Percentiles rank a stretch among this genome's conserved stretches.
Conservation (phyloP, 2,329 filamentous ascomycete genomes). For the Exophiala lecanii-corni region DNA sequence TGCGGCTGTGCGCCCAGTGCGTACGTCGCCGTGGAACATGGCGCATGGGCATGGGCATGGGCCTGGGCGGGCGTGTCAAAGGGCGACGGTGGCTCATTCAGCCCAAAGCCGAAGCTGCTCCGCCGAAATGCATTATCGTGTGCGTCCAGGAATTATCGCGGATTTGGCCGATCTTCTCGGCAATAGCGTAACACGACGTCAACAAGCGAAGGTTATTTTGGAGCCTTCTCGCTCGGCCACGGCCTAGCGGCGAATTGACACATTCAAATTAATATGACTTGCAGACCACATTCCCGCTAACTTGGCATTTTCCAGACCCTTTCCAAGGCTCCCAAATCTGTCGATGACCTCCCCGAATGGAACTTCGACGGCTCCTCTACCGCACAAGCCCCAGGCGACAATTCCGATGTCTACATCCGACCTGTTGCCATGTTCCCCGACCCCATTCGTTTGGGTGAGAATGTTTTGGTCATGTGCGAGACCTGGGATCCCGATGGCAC, state of each 20-base stretch:
- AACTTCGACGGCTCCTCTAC: conserved; percentile 89
- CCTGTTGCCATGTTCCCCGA: conserved; percentile 86
- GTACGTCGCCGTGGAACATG: no score
- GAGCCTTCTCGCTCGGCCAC: background rate
- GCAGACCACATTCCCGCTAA: conserved; percentile 14
- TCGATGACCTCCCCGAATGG: conserved; percentile 70
- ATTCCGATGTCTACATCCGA: conserved; percentile 96
- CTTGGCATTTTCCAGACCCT: conserved; percentile 52
- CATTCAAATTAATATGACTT: conserved; percentile 18
- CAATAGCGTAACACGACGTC: no score
- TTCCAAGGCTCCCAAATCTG: conserved; percentile 50
- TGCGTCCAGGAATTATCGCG: background rate
- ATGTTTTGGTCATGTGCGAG: conserved; percentile 91
- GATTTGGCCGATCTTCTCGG: conserved; percentile 3
- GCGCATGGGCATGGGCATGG: no score
- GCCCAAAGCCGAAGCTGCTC: background rate
- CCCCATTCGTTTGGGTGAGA: conserved; percentile 82
- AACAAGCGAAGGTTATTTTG: conserved; percentile 1
- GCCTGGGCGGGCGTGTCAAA: background rate
- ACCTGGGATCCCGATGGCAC: conserved; percentile 91
- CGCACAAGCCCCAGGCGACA: conserved; percentile 84
- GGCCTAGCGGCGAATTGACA: conserved; percentile 19
- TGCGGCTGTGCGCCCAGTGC: no score
- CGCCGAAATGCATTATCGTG: background rate
- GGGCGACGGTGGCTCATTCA: background rate